Evolutionary conservation across 352 stramenopile species (phyloP).

Genomic region (Phytophthora cactorum): DNA sequence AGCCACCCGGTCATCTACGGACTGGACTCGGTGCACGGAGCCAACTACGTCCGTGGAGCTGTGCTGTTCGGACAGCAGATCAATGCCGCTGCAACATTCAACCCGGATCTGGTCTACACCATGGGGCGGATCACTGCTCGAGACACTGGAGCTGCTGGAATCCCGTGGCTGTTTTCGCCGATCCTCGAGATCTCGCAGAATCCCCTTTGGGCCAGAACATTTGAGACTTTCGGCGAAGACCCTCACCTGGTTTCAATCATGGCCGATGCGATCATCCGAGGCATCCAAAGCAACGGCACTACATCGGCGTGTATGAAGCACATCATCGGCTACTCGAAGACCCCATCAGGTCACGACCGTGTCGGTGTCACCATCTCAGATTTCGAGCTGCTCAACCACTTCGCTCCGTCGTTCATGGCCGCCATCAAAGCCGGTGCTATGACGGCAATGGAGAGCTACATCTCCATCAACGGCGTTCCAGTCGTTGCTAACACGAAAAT

Average conservation of each 20-base stretch:
- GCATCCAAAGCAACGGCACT: constrained; percentile 76
- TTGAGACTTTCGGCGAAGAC: constrained; percentile 95
- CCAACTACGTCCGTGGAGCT: constrained; percentile 86
- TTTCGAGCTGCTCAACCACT: constrained; percentile 87
- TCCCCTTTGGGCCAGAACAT: constrained; percentile 89
- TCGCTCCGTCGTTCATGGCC: constrained; percentile 84
- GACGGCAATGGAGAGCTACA: constrained; percentile 95
- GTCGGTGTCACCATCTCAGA: constrained; percentile 73
- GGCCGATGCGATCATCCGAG: constrained; percentile 75
- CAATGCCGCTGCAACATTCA: constrained; percentile 90
- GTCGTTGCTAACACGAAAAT: constrained; percentile 87
- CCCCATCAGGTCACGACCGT: constrained; percentile 82
- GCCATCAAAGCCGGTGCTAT: constrained; percentile 81
- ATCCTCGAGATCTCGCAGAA: constrained; percentile 90
- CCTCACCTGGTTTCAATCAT: constrained; percentile 84
- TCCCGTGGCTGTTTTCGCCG: constrained; percentile 93
- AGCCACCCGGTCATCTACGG: constrained; percentile 85
- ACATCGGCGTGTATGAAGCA: constrained; percentile 92
- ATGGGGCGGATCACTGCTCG: constrained; percentile 78
- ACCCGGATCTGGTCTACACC: constrained; percentile 63
- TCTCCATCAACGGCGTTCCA: constrained; percentile 92
- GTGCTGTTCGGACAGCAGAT: constrained; percentile 91
- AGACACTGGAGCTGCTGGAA: constrained; percentile 87
- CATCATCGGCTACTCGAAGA: constrained; percentile 90
- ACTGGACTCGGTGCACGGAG: constrained; percentile 91